Conservation (phyloP, 345 rosid species). For the Salix koriyanagi region DNA sequence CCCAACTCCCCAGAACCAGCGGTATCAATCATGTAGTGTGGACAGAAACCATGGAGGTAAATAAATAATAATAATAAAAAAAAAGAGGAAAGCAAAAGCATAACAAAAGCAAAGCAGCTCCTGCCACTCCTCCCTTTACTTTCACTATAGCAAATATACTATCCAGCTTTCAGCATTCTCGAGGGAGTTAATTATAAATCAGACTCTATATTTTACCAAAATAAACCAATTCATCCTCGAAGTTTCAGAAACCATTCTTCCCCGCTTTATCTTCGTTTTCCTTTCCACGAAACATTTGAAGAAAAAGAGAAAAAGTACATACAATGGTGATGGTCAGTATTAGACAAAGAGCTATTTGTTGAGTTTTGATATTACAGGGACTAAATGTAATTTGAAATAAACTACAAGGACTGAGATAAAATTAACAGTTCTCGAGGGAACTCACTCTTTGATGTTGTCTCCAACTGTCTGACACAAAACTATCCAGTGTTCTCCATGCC, state of each 20-base stretch:
- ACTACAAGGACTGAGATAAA: neutral
- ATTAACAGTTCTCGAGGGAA: slow-evolving; percentile 14
- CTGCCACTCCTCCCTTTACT: neutral
- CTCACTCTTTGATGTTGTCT: slow-evolving; percentile 23
- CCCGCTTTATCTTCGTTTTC: neutral
- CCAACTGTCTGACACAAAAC: slow-evolving; percentile 21
- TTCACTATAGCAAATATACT: neutral
- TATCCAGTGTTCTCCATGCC: slow-evolving; percentile 20
- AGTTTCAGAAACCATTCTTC: neutral
- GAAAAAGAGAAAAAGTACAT: no score
- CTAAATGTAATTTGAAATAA: neutral
- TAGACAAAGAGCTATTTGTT: neutral
- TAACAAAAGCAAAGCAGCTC: neutral
- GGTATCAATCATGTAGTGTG: neutral
- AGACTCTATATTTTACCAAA: neutral
- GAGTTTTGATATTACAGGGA: neutral
- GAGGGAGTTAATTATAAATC: slow-evolving; percentile 12
- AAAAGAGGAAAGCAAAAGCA: slow-evolving; percentile 26
- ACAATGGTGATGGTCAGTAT: neutral
- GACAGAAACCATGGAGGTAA: neutral
- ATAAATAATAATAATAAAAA: neutral
- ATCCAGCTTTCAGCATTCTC: slow-evolving; percentile 35
- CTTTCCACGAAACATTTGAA: neutral
- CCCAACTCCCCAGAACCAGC: neutral
- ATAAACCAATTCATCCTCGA: neutral